phyloP scores from a whole-genome alignment of 1,284 basidiomycete species.

The Flammula alnicola region DNA sequence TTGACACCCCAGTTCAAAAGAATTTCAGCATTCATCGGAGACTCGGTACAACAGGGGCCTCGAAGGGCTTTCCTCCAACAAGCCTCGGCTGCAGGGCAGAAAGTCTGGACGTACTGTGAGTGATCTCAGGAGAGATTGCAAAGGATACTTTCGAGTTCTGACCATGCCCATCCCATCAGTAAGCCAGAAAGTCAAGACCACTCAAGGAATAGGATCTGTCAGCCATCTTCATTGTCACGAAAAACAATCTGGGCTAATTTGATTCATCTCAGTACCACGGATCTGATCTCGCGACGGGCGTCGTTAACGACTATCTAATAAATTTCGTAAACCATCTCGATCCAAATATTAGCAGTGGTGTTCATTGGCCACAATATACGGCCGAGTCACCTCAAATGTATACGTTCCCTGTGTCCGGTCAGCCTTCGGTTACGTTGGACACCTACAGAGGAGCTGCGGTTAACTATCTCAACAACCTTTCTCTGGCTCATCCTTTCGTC shows the following conservation, averaged over 20 bases:
- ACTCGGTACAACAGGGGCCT: constrained; percentile 51
- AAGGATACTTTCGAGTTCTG: neutral
- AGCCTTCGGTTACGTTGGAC: constrained; percentile 16
- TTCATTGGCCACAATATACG: constrained; percentile 24
- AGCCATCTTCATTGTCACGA: constrained; percentile 5
- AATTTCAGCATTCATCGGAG: constrained; percentile 51
- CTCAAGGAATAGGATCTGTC: constrained; percentile 28
- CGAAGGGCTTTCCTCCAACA: constrained; percentile 48
- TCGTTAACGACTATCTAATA: constrained; percentile 23
- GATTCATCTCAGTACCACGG: constrained; percentile 20
- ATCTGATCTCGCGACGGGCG: constrained; percentile 23
- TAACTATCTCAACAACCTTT: constrained; percentile 16
- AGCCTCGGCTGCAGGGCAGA: constrained; percentile 38
- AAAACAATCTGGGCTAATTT: neutral
- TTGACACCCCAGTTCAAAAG: constrained; percentile 55
- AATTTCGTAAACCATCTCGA: constrained; percentile 19
- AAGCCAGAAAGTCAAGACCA: constrained; percentile 28
- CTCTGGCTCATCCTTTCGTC: constrained; percentile 16
- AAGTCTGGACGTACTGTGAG: constrained; percentile 49
- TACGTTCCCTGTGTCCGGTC: constrained; percentile 35
- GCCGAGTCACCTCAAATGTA: constrained; percentile 17
- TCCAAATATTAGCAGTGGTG: constrained; percentile 14
- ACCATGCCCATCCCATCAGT: constrained; percentile 19
- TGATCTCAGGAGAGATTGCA: no score
- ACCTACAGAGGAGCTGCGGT: constrained; percentile 19